These are phyloP conservation scores for Phyllachora maydis DNA, from an alignment of 2,329 filamentous ascomycete species.

Conservation along the genomic window DNA sequence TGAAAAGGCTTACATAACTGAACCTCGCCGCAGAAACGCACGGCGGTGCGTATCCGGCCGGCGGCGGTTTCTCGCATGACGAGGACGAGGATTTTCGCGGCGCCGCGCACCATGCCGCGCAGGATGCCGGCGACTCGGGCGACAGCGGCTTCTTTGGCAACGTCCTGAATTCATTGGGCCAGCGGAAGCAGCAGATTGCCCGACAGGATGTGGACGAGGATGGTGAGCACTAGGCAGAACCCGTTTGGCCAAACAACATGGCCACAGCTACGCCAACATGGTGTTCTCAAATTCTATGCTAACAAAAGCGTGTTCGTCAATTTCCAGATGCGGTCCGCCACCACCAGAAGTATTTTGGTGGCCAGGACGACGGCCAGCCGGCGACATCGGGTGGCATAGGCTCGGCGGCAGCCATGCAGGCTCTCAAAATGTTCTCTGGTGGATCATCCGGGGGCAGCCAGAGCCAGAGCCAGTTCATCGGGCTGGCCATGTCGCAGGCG, in stretches of 20 bases:
- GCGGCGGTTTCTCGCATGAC: constrained; percentile 14
- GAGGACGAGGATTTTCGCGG: constrained; percentile 25
- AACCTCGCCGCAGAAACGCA: constrained; percentile 9
- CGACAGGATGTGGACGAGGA: constrained; percentile 27
- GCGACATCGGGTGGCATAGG: constrained; percentile 36
- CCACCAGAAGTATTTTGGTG: constrained; percentile 56
- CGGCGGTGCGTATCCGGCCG: constrained; percentile 11
- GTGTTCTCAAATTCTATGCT: too few species aligned
- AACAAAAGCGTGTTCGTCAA: too few species aligned
- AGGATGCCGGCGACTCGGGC: constrained; percentile 22
- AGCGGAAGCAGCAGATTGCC: constrained; percentile 26
- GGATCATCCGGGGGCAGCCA: constrained; percentile 25
- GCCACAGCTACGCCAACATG: too few species aligned
- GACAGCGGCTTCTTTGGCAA: constrained; percentile 25
- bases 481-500: constrained; percentile 73
- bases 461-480: constrained; percentile 63
- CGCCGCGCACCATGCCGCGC: constrained; percentile 24
- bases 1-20: too few species aligned
- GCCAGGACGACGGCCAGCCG: constrained; percentile 20
- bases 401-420: constrained; percentile 60
- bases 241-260: too few species aligned
- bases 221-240: constrained; percentile 18
- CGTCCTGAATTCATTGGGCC: constrained; percentile 22
- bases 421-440: constrained; percentile 57
- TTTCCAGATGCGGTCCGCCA: constrained; percentile 42